Conservation (phyloP, 2,329 filamentous ascomycete species). For the Alternaria sp. region DNA sequence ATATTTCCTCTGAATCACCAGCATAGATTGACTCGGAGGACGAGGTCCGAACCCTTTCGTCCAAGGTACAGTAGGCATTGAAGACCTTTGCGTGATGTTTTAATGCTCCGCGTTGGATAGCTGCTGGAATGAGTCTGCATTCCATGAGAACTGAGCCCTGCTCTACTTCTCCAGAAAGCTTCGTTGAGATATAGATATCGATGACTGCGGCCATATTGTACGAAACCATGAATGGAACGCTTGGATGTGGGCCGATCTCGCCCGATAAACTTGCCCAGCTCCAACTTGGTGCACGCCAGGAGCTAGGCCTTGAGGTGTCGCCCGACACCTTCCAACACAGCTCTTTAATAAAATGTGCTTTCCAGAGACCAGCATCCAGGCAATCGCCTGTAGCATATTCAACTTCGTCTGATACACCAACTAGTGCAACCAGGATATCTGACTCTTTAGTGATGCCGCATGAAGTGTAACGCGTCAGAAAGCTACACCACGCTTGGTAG, state of each 20-base stretch:
- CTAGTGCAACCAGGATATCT: neutral
- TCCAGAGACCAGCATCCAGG: neutral
- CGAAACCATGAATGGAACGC: too few relatives aligned
- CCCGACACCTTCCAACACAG: neutral
- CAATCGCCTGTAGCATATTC: neutral
- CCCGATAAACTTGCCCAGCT: neutral
- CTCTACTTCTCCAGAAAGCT: neutral
- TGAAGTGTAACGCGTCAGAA: accelerated
- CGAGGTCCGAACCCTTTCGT: too few relatives aligned
- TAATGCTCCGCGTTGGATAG: too few relatives aligned
- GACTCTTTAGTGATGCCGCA: neutral
- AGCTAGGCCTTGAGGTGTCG: accelerated
- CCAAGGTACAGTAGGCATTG: too few relatives aligned
- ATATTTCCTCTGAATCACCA: too few relatives aligned
- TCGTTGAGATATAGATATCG: accelerated
- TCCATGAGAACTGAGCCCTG: neutral
- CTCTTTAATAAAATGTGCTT: neutral
- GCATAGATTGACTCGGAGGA: too few relatives aligned
- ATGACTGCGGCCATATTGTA: too few relatives aligned
- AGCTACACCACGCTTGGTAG: neutral
- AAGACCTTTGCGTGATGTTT: too few relatives aligned
- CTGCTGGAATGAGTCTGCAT: neutral
- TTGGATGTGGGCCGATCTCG: too few relatives aligned
- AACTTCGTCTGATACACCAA: neutral
- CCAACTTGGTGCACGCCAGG: neutral